Base-by-base conservation (phyloP, 345 rosid genomes). In the Melaleuca quinquenervia region DNA sequence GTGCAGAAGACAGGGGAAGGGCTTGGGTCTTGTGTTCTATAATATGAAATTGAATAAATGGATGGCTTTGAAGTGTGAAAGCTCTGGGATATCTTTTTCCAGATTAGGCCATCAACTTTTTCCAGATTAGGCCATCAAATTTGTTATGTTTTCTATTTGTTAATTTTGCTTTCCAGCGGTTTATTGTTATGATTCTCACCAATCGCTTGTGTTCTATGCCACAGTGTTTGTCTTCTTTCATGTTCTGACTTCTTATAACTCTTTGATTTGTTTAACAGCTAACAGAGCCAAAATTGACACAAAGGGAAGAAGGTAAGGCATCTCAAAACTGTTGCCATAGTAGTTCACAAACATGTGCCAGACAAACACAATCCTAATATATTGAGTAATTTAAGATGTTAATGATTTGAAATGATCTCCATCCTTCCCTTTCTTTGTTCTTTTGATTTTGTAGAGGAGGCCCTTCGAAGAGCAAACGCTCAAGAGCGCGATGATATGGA, bases 231-330 rank as follows among this genome's bases (percentile, higher is more conserved):
- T 50, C 84, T 52, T 85, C 83, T 87, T 50, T 64, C 84, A 82
- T 32, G n/a, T 82, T 82, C 53, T n/a, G 44, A 82, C 76, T 16
- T 20, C 78, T 32, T 32, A 6, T 70, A 82, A 82, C 32, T 27
- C 54, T 49, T 52, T 32, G 52, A 49, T 51, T n/a, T 50, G 32
- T 82, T 50, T 84, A 62, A 88, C 96, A 96, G 98, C 87, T 94
- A 88, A 91, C 92, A 50, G 99, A 97, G 92, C 95, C 91, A 85
- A 97, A 93, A 89, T 86, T 97, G 87, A 89, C 96, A 45, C 91
- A 84, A 83, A 93, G 91, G 93, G 98, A 96, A 88, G 97, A 94
- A 93, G 99, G 99, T 96, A 94, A 87, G 15, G 8, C 87, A 60
- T 86, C 62, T 89, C 87, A 84, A 85, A 76, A 48, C 41, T 74